These are phyloP conservation scores for Thelonectria olida DNA, from an alignment of 2,329 filamentous ascomycete species.

Conservation along the genomic window DNA sequence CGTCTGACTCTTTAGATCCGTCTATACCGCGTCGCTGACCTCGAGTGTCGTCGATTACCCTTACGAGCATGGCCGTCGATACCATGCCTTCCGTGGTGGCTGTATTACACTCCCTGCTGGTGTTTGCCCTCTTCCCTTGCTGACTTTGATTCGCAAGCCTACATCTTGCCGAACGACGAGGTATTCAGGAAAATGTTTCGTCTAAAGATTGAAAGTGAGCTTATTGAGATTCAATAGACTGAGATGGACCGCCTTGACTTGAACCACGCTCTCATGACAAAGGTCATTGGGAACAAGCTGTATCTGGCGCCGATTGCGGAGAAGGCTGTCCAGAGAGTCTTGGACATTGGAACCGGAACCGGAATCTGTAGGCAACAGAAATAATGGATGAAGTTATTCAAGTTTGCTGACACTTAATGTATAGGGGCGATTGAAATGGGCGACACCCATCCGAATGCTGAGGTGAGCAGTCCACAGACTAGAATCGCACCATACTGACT, in stretches of 20 bases:
- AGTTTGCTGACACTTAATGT: not conserved
- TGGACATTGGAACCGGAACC: slow-evolving; percentile 56
- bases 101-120: slow-evolving; percentile 28
- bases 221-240: not conserved
- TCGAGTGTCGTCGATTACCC: slow-evolving; percentile 42
- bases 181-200: too few species aligned
- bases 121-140: not conserved
- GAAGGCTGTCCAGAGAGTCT: slow-evolving; percentile 44
- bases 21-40: slow-evolving; percentile 38
- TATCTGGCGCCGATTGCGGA: slow-evolving; percentile 38
- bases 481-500: not conserved
- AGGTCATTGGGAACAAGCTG: slow-evolving; percentile 31
- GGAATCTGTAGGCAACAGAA: slow-evolving; percentile 47
- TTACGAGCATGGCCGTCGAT: slow-evolving; percentile 40
- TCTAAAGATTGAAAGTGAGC: too few species aligned
- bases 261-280: slow-evolving; percentile 43
- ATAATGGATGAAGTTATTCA: not conserved
- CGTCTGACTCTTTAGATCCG: not conserved
- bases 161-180: slow-evolving; percentile 17
- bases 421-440: slow-evolving; percentile 52
- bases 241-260: slow-evolving; percentile 50
- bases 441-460: slow-evolving; percentile 38
- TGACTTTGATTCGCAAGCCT: not conserved
- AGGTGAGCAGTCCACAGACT: slow-evolving; percentile 29
- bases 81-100: slow-evolving; percentile 44